Percentiles rank a stretch among this genome's conserved stretches.
Conservation (phyloP, 1,139 yeast species). For the Pichia sp. region DNA sequence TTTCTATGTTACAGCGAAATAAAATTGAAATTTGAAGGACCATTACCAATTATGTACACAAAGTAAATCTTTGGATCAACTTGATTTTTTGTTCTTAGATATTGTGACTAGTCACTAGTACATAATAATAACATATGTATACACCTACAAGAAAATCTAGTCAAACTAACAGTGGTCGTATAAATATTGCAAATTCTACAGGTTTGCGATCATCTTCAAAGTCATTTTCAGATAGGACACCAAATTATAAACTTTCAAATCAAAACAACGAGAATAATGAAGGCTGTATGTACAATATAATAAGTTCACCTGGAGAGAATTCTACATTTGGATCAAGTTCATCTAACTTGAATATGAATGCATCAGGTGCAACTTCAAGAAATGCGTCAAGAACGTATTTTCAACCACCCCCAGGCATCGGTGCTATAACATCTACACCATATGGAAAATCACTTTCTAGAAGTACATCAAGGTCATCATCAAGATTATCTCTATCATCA, state of each 20-base stretch:
- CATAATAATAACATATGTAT: slow-evolving; percentile 1
- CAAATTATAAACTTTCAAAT: not conserved
- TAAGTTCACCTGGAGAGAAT: not conserved
- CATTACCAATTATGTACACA: not conserved
- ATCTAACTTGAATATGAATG: not conserved
- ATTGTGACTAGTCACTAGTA: not conserved
- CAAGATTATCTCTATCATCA: slow-evolving; percentile 17
- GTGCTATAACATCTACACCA: slow-evolving; percentile 4
- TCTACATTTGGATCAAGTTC: not conserved
- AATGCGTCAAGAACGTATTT: slow-evolving; percentile 3
- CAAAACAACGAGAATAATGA: not conserved
- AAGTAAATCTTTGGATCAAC: not conserved
- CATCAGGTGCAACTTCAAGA: slow-evolving; percentile 7
- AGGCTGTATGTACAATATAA: not conserved
- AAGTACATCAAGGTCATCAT: slow-evolving; percentile 16
- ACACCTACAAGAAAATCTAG: slow-evolving; percentile 9
- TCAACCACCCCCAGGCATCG: slow-evolving; percentile 5
- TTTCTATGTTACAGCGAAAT: not conserved
- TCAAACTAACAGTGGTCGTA: not conserved
- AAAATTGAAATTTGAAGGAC: not conserved
- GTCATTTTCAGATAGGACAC: slow-evolving; percentile 15
- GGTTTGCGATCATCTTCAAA: not conserved
- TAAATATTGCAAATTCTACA: not conserved
- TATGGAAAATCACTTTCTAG: slow-evolving; percentile 5
- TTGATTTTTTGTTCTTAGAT: not conserved